Base-by-base conservation (phyloP, 192 early-diverging fungal genomes). In the Cladochytrium replicatum region DNA sequence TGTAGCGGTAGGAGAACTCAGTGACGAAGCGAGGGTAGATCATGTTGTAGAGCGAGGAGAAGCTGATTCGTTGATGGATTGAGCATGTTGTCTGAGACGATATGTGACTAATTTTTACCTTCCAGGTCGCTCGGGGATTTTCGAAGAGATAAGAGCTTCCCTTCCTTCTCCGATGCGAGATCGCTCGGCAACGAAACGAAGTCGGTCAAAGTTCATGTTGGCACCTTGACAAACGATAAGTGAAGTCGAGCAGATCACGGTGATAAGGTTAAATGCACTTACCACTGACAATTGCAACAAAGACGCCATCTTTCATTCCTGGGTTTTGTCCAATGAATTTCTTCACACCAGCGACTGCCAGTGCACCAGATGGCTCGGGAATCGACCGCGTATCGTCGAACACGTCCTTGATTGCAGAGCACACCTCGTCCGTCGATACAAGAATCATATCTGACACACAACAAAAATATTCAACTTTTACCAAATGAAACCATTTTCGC, bases 191-290 rank as follows among this genome's bases (percentile, higher is more conserved):
- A 76, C 72, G 44, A 75, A 76, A 8, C 63, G 40, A 6, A 76
- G 57, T 23, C 74, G 47, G 27, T 76, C 74, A 55, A 76, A 76
- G 24, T 77, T 77, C 72, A 74, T 75, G 27, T 75, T 75, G 25
- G 71, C 72, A 5, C 70, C 70, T n/a, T n/a, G 43, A 11, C 13
- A 15, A 32, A 11, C 9, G n/a, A n/a, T n/a, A 37, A 9, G 34
- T n/a, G 34, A 11, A 37, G 9, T 9, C 34, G n/a, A 9, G 9
- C 26, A 15, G 27, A 31, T 47, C 6, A 30, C 46, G 46, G 27
- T 30, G n/a, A n/a, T n/a, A n/a, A n/a, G n/a, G n/a, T n/a, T n/a
- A n/a, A n/a, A n/a, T n/a, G n/a, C n/a, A n/a, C n/a, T n/a, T n/a
- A n/a, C n/a, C n/a, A 1, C 50, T 54, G 21, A 47, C 26, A 6